phyloP scores from a whole-genome alignment of 805 yeast genomes.

The Citeromyces matritensis region DNA sequence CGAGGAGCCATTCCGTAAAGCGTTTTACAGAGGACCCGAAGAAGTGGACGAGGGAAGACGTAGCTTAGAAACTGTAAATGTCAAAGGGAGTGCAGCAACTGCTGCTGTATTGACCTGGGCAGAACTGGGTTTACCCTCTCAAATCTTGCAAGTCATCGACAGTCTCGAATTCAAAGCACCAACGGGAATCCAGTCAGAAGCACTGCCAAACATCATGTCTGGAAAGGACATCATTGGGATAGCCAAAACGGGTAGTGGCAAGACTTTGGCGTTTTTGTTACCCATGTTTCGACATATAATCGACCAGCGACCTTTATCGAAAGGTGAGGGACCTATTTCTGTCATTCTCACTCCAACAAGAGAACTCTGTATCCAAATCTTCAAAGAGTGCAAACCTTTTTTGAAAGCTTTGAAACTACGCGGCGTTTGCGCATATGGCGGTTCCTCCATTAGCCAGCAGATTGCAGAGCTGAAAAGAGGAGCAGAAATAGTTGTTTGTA shows the following conservation, averaged over 20 bases:
- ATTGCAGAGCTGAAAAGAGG: conserved; percentile 70
- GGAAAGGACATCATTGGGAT: conserved; percentile 88
- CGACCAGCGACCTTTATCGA: conserved; percentile 42
- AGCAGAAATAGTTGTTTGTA: conserved; percentile 72
- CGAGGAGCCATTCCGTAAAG: conserved; percentile 35
- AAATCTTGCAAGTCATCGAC: conserved; percentile 35
- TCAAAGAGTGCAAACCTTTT: conserved; percentile 49
- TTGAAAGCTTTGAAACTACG: conserved; percentile 29
- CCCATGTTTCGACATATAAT: conserved; percentile 77
- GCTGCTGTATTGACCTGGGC: conserved; percentile 67
- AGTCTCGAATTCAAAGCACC: conserved; percentile 43
- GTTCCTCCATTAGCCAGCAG: conserved; percentile 69
- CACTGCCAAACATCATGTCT: conserved; percentile 79
- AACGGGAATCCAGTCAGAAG: conserved; percentile 83
- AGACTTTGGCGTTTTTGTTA: conserved; percentile 74
- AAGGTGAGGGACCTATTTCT: conserved; percentile 64
- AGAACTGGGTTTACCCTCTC: conserved; percentile 62
- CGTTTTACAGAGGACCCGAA: conserved; percentile 47
- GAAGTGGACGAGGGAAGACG: conserved; percentile 43
- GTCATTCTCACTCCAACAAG: conserved; percentile 82
- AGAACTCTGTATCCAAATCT: conserved; percentile 78
- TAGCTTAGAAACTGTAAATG: conserved; percentile 47
- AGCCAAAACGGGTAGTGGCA: conserved; percentile 95
- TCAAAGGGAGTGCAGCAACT: conserved; percentile 42
- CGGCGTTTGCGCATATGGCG: conserved; percentile 82